Evolutionary conservation across 441 rosid genomes (phyloP).

Genomic region (Euphorbia neoarborescens): DNA sequence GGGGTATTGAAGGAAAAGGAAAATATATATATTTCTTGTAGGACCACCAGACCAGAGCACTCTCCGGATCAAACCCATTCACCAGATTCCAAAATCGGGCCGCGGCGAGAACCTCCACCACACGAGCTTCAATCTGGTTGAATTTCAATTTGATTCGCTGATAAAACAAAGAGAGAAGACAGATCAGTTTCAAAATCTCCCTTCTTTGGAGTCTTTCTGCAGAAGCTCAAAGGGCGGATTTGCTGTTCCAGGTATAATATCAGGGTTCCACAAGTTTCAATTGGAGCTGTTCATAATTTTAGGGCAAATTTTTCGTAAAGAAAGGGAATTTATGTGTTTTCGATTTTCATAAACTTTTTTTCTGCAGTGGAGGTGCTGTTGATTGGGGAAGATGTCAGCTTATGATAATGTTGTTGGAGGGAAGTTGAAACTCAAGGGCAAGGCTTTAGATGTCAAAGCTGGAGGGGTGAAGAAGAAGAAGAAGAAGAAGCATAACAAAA

Average conservation of each 20-base stretch:
- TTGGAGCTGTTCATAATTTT: background rate
- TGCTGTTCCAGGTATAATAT: constrained; percentile 16
- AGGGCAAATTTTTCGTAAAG: background rate
- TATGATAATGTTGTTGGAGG: constrained; percentile 74
- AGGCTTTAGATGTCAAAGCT: constrained; percentile 79
- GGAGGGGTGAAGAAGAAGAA: constrained; percentile 60
- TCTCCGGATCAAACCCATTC: too few species aligned
- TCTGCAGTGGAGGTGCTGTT: background rate
- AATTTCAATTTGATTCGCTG: background rate
- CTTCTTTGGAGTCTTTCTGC: background rate
- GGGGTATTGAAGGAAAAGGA: too few species aligned
- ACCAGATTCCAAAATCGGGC: too few species aligned
- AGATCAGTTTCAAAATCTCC: background rate
- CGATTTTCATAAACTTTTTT: background rate
- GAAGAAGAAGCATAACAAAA: constrained; percentile 49
- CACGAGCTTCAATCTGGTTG: too few species aligned
- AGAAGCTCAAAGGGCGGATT: background rate
- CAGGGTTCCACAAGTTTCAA: constrained; percentile 15
- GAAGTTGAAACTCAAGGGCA: constrained; percentile 88
- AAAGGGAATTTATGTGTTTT: background rate
- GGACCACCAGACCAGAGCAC: too few species aligned
- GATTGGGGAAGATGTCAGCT: constrained; percentile 43
- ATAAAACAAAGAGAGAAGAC: background rate
- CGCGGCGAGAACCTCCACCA: too few species aligned
- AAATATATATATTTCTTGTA: too few species aligned